Conservation (phyloP, 495 filamentous ascomycete genomes). For the Lentithecium fluviatile region DNA sequence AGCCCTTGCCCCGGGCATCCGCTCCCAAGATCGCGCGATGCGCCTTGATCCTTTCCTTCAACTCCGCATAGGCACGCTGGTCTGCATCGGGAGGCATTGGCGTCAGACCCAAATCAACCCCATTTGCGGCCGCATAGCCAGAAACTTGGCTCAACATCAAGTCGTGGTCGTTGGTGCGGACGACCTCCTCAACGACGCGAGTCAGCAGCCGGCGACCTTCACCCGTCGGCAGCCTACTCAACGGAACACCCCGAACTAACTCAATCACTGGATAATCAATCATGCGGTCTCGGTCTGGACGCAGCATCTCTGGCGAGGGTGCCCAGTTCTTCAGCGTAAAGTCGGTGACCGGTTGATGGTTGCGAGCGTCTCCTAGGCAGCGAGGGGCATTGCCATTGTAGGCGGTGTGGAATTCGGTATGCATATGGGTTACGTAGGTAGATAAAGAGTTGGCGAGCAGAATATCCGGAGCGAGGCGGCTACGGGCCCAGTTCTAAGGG, state of each 20-base stretch:
- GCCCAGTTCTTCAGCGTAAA: not conserved
- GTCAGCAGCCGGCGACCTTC: not conserved
- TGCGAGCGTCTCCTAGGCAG: not conserved
- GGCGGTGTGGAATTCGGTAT: not conserved
- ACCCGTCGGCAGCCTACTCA: not conserved
- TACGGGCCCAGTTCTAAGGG: not conserved
- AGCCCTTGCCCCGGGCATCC: no score
- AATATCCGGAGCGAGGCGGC: not conserved
- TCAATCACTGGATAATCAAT: not conserved
- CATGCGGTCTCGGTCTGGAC: not conserved
- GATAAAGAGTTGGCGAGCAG: not conserved
- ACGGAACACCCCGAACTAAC: not conserved
- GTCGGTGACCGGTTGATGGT: not conserved
- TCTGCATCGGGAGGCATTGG: not conserved
- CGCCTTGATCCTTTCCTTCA: no score
- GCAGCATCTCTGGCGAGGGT: not conserved
- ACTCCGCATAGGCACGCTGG: not conserved
- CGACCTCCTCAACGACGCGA: not conserved
- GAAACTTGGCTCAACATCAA: not conserved
- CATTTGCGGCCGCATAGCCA: not conserved
- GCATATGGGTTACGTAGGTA: not conserved
- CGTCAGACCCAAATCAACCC: not conserved
- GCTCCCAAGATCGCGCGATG: no score
- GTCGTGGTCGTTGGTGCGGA: slow-evolving; percentile 1
- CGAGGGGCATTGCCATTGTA: not conserved